Percentiles rank a stretch among this genome's conserved stretches.
Evolutionary conservation across 1,284 basidiomycete species (phyloP).

Genomic region (Dichomitus squalens): DNA sequence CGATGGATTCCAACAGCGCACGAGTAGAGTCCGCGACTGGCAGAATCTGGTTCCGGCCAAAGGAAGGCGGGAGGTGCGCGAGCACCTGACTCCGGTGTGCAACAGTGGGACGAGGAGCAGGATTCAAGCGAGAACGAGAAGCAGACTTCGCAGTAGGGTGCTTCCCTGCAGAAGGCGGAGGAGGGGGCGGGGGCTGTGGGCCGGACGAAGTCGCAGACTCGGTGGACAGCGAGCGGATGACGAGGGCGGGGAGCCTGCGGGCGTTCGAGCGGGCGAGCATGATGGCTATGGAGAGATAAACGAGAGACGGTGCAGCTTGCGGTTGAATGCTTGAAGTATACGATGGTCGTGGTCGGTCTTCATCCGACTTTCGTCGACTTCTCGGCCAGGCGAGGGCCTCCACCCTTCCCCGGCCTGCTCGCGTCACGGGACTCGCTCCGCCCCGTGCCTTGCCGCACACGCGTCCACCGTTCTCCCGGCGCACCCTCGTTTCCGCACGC

Average conservation of each 20-base stretch:
- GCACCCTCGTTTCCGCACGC: too few species aligned
- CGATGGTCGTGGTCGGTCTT: constrained; percentile 10
- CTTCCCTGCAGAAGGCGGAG: constrained; percentile 38
- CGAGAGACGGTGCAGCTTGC: neutral
- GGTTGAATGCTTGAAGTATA: neutral
- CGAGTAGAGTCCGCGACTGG: constrained; percentile 77
- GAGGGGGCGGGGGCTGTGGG: constrained; percentile 30
- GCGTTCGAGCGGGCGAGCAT: constrained; percentile 24
- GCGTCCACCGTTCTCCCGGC: too few species aligned
- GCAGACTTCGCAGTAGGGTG: constrained; percentile 29
- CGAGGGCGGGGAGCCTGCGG: constrained; percentile 26
- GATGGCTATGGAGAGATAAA: constrained; percentile 4
- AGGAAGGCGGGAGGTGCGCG: constrained; percentile 64
- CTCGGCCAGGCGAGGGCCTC: neutral
- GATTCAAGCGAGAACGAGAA: constrained; percentile 42
- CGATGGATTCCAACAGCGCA: constrained; percentile 75
- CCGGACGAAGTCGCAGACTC: constrained; percentile 43
- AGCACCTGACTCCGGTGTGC: constrained; percentile 45
- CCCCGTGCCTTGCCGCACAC: neutral
- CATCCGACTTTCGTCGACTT: constrained; percentile 5
- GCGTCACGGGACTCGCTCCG: constrained; percentile 7
- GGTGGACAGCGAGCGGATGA: constrained; percentile 50
- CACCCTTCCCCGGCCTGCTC: neutral
- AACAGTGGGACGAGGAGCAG: constrained; percentile 54
- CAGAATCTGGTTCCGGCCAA: constrained; percentile 82